These are phyloP conservation scores for Candida endomychidarum DNA, from an alignment of 805 yeast species.

Conservation along the genomic window DNA sequence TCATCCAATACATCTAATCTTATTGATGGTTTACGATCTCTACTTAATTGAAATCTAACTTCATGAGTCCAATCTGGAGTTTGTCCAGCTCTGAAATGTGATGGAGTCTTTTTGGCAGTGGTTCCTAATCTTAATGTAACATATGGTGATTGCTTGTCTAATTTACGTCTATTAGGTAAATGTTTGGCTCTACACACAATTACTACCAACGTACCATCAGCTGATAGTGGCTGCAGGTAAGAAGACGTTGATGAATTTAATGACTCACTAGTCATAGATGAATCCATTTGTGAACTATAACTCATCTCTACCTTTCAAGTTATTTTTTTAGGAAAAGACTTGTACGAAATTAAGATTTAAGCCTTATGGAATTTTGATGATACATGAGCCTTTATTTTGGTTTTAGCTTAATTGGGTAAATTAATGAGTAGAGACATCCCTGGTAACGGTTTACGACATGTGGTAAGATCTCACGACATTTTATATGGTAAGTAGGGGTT, in stretches of 20 bases:
- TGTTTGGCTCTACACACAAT: constrained; percentile 81
- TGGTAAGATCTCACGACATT: neutral
- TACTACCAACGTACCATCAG: constrained; percentile 62
- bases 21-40: constrained; percentile 62
- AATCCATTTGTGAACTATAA: neutral
- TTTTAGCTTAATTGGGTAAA: neutral
- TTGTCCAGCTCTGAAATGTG: constrained; percentile 88
- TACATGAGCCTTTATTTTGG: constrained; percentile 8
- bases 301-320: no score
- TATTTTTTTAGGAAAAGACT: no score
- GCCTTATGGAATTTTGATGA: no score
- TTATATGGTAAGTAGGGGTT: no score
- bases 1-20: constrained; percentile 81
- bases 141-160: constrained; percentile 94
- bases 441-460: no score
- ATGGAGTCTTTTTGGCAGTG: constrained; percentile 73
- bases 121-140: constrained; percentile 80
- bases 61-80: constrained; percentile 87
- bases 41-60: constrained; percentile 61
- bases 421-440: no score
- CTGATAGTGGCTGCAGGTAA: constrained; percentile 24
- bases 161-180: constrained; percentile 77
- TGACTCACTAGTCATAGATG: neutral
- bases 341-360: no score
- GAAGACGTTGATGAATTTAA: neutral